Base-by-base conservation (phyloP, 1,284 basidiomycete genomes). In the Vanrija sp. region DNA sequence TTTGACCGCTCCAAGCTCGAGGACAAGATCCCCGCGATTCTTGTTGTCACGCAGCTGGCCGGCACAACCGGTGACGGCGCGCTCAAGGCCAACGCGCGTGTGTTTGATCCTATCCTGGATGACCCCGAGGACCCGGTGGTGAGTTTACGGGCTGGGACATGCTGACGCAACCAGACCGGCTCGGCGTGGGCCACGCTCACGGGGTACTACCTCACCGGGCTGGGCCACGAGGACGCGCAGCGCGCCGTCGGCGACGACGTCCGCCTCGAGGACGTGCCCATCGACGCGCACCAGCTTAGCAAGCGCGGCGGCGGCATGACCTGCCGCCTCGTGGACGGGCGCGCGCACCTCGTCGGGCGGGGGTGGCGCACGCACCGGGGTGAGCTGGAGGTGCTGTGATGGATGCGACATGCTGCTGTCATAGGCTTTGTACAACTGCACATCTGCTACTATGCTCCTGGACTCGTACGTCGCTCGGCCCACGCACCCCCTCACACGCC, bases 51-150 rank as follows among this genome's bases (percentile, higher is more conserved):
- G 6, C 44, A 45, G 26, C 23, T 45, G 14, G 23, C 15, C 7
- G 23, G 14, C 43, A 10, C 43, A 9, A 23, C 39, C 19, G 38
- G 25, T 5, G 19, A 49, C 15, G 21, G 21, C 21, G 18, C 47
- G 18, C 18, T 40, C 6, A 40, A 15, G 6, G 18, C 28, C 46
- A 54, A 59, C 29, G 63, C 63, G 2, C 49, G 68, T 48, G 63
- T 68, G 19, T 66, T 66, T 43, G 60, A 19, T 1, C 60, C 63
- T 6, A 57, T 50, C 5, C 25, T 66, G 10, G 66, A 60, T 3
- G 54, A 67, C 18, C 62, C 64, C 38, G 69, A 71, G 47, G 69
- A 69, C 54, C 62, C 65, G 43, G 69, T 71, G n/a, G 68, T 71
- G 49, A 58, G 67, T 65, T 5, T 10, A 3, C 23, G 7, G 19